Evolutionary conservation across 176 grass and related monocot species (phyloP).

Genomic region (Pontederia paniculata): DNA sequence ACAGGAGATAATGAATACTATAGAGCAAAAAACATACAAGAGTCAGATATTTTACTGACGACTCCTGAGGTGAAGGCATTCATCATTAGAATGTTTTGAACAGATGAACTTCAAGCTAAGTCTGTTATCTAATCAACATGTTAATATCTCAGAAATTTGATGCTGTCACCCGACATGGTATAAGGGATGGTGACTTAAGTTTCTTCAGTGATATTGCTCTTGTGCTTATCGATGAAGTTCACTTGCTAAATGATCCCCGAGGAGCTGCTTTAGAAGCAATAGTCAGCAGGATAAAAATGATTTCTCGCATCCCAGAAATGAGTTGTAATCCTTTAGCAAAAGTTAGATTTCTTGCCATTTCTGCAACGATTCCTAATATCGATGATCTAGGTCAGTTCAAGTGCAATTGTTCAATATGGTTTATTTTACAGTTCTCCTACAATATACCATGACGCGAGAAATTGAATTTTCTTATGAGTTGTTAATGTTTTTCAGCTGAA

Average conservation of each 20-base stretch:
- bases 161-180: constrained; percentile 70
- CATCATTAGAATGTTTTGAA: neutral
- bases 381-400: constrained; percentile 67
- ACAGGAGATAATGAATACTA: constrained; percentile 73
- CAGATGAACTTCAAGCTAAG: too few relatives aligned
- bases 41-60: constrained; percentile 82
- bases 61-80: constrained; percentile 62
- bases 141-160: constrained; percentile 68
- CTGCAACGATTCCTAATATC: constrained; percentile 88
- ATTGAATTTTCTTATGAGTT: constrained; percentile 17
- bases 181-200: constrained; percentile 65
- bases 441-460: neutral
- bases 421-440: neutral
- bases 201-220: constrained; percentile 91
- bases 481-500: constrained; percentile 41
- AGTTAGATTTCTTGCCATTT: constrained; percentile 86
- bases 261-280: constrained; percentile 91
- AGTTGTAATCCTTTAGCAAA: constrained; percentile 42
- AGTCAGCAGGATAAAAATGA: constrained; percentile 90
- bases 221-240: constrained; percentile 88
- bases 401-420: neutral
- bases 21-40: constrained; percentile 52
- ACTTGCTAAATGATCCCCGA: constrained; percentile 83
- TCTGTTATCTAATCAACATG: constrained; percentile 4
- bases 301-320: constrained; percentile 58